Evolutionary conservation across 371 early-diverging fungal genomes (phyloP).

Genomic region (Mucor racemosus): DNA sequence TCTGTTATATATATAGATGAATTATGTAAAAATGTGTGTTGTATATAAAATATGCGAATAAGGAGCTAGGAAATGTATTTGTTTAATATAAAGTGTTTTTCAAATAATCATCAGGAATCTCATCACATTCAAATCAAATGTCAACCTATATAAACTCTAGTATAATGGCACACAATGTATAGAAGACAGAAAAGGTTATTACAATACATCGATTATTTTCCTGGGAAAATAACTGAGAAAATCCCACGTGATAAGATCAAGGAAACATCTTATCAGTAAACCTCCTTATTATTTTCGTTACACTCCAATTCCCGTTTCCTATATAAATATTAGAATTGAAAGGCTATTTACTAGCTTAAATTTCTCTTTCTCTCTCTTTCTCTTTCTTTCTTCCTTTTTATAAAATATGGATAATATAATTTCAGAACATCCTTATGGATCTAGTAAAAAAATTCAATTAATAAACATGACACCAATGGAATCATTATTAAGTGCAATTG

Average conservation of each 20-base stretch:
- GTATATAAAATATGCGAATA: too few relatives aligned
- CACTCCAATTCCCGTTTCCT: constrained; percentile 22
- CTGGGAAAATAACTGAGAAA: constrained; percentile 37
- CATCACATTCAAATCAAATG: too few relatives aligned
- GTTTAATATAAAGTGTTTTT: too few relatives aligned
- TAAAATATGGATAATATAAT: constrained; percentile 3
- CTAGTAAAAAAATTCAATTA: constrained; percentile 27
- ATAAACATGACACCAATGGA: constrained; percentile 52
- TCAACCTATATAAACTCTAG: too few relatives aligned
- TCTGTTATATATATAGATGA: neutral
- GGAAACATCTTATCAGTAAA: constrained; percentile 45
- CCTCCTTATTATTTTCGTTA: constrained; percentile 42
- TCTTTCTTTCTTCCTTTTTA: constrained; percentile 13
- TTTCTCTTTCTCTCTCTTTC: neutral
- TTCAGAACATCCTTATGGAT: constrained; percentile 31
- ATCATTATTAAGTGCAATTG: constrained; percentile 47
- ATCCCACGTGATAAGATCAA: constrained; percentile 54
- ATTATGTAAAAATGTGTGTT: too few relatives aligned
- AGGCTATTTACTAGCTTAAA: neutral
- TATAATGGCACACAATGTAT: neutral
- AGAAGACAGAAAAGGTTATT: constrained; percentile 13
- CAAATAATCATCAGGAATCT: too few relatives aligned
- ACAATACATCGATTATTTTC: constrained; percentile 10
- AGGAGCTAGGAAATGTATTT: too few relatives aligned
- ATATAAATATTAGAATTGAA: constrained; percentile 11